These are phyloP conservation scores for Albatrellus ellisii DNA, from an alignment of 768 basidiomycete genomes.

Conservation along the genomic window DNA sequence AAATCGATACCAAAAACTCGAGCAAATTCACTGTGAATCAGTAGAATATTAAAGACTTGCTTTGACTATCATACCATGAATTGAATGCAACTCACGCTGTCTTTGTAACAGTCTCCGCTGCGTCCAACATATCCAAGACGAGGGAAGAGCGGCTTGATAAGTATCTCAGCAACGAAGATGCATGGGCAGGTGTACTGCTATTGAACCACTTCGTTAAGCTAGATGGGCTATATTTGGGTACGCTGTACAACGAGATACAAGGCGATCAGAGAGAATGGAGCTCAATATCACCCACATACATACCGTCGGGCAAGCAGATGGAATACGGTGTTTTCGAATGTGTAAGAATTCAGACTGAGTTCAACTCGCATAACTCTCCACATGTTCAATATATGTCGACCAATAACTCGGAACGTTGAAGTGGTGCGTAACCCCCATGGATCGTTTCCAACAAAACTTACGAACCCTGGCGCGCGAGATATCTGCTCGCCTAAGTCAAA, in stretches of 20 bases:
- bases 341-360: slow-evolving; percentile 61
- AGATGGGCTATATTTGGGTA: slow-evolving; percentile 9
- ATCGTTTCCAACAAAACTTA: slow-evolving; percentile 27
- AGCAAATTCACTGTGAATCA: slow-evolving; percentile 77
- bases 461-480: slow-evolving; percentile 53
- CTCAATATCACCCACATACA: slow-evolving; percentile 9
- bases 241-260: slow-evolving; percentile 3
- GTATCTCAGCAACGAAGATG: slow-evolving; percentile 44
- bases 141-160: slow-evolving; percentile 49
- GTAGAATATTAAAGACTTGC: neutral
- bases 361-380: slow-evolving; percentile 91
- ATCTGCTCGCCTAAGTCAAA: slow-evolving; percentile 62
- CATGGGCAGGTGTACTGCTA: slow-evolving; percentile 49
- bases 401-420: slow-evolving; percentile 73
- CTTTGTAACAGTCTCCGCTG: slow-evolving; percentile 73
- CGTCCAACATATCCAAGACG: slow-evolving; percentile 71
- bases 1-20: slow-evolving; percentile 97
- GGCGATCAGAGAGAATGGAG: neutral
- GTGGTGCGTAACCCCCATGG: slow-evolving; percentile 65
- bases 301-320: slow-evolving; percentile 69
- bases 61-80: neutral
- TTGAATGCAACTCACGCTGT: slow-evolving; percentile 53
- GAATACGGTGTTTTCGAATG: slow-evolving; percentile 83
- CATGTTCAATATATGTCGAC: slow-evolving; percentile 84
- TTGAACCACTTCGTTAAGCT: slow-evolving; percentile 50